Evolutionary conservation across 805 yeast species (phyloP), one percentile per base, ranked within the genome.

Genomic region (Ogataea parapolymorpha): DNA sequence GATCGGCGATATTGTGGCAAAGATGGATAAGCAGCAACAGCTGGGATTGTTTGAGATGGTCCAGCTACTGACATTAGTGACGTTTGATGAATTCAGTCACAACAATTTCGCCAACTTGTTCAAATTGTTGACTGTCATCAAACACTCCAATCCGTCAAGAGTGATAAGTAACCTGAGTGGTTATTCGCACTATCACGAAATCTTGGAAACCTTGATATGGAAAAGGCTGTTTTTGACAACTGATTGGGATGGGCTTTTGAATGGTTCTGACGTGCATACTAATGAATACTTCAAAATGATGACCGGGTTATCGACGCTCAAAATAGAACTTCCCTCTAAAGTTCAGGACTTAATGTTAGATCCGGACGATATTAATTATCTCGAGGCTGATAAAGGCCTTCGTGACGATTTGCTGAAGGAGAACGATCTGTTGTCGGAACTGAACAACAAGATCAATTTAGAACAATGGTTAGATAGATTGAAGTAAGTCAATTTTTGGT

Each of bases 201-300:
- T 55, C 10, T 35, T 54, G 13, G 67, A 63, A 32, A 59, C 62
- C 7, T 48, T 68, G 7, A 61, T 81, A 0, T 84, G 90, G 88
- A 69, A 75, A 48, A 66, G 89, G 46, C 66, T 82, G 33, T 60
- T 85, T 16, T 61, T 66, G 34, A 59, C 51, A 46, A 84, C 82
- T 48, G 69, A 76, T 47, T 78, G 85, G 82, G 45, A 56, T 6
- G 54, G 59, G 14, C 58, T 77, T 11, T 34, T 36, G 17, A 40
- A 37, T 12, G 51, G 51, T 5, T 38, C 27, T 2, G 37, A 45
- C 11, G 17, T 53, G 10, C 27, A 45, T 27, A 39, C 48, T 7
- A 49, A 49, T 40, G 42, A 32, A 16, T 49, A 48, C 29, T 32
- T 53, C 24, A 39, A 25, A 37, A 33, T 51, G 12, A 39, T 48